Conservation (phyloP, 176 grass and related monocot species). For the Pontederia crassipes region DNA sequence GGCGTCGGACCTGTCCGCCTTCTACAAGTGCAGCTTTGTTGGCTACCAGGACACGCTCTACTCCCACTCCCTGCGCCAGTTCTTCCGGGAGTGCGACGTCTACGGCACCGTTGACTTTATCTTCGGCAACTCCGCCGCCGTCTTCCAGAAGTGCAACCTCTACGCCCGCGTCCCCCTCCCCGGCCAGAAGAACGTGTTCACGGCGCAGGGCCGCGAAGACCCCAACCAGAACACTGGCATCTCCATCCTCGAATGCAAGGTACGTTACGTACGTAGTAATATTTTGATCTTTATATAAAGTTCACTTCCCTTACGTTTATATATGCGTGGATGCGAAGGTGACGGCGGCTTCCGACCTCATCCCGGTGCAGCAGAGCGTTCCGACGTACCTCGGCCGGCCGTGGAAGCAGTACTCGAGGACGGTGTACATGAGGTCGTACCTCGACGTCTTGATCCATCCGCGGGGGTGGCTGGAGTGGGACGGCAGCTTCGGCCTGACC, state of each 20-base stretch:
- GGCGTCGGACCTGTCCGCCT: constrained; percentile 44
- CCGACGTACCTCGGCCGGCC: constrained; percentile 55
- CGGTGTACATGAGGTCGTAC: constrained; percentile 55
- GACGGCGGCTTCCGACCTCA: constrained; percentile 59
- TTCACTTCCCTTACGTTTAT: too few species aligned
- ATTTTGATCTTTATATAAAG: too few species aligned
- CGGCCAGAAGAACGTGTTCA: constrained; percentile 57
- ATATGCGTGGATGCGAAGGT: background rate
- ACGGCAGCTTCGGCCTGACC: constrained; percentile 50
- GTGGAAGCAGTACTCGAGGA: constrained; percentile 65
- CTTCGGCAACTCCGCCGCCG: constrained; percentile 60
- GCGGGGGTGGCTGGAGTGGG: constrained; percentile 56
- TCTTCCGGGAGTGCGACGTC: constrained; percentile 81
- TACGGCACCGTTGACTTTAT: constrained; percentile 82
- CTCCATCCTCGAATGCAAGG: constrained; percentile 51
- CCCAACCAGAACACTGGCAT: constrained; percentile 85
- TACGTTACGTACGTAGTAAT: background rate
- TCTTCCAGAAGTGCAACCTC: constrained; percentile 67
- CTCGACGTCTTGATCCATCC: constrained; percentile 57
- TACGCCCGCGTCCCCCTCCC: constrained; percentile 49
- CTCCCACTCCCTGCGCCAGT: constrained; percentile 70
- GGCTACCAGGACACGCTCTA: constrained; percentile 89
- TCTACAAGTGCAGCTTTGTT: constrained; percentile 68
- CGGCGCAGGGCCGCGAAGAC: constrained; percentile 54
- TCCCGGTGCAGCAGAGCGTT: constrained; percentile 32